Conservation (phyloP, 495 filamentous ascomycete genomes). For the Penicillium longicatenatum region DNA sequence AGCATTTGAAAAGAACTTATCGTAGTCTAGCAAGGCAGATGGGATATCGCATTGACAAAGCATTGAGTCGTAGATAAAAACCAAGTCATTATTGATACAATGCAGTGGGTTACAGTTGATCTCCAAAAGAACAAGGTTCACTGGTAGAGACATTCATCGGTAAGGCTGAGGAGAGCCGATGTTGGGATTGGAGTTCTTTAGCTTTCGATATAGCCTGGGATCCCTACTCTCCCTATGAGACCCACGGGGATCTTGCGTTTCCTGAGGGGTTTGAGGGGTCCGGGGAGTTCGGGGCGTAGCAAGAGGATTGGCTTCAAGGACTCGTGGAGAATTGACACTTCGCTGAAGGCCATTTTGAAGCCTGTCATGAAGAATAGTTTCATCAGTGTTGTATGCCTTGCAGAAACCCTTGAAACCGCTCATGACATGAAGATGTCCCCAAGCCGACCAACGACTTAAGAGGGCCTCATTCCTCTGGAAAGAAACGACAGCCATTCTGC, state of each 20-base stretch:
- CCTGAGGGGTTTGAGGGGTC: neutral
- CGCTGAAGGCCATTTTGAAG: neutral
- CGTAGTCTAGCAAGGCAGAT: neutral
- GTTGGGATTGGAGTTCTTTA: neutral
- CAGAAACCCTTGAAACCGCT: constrained; percentile 4
- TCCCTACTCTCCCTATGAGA: neutral
- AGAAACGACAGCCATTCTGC: constrained; percentile 32
- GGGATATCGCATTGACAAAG: neutral
- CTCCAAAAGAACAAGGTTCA: neutral
- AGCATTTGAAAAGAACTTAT: neutral
- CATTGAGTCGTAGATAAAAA: neutral
- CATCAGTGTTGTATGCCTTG: constrained; percentile 3
- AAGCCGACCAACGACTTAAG: constrained; percentile 29
- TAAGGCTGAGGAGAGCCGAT: neutral
- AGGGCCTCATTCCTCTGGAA: constrained; percentile 2
- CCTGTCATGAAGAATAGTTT: neutral
- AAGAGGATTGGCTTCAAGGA: neutral
- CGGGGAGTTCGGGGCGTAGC: neutral
- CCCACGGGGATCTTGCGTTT: neutral
- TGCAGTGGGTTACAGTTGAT: neutral
- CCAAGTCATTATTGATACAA: neutral
- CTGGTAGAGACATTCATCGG: neutral
- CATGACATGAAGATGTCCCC: constrained; percentile 33
- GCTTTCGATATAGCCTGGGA: neutral
- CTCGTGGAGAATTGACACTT: neutral